Percentiles rank a stretch among this genome's conserved stretches.
Conservation (phyloP, 2,329 filamentous ascomycete species). For the Myriosclerotinia duriaeana region DNA sequence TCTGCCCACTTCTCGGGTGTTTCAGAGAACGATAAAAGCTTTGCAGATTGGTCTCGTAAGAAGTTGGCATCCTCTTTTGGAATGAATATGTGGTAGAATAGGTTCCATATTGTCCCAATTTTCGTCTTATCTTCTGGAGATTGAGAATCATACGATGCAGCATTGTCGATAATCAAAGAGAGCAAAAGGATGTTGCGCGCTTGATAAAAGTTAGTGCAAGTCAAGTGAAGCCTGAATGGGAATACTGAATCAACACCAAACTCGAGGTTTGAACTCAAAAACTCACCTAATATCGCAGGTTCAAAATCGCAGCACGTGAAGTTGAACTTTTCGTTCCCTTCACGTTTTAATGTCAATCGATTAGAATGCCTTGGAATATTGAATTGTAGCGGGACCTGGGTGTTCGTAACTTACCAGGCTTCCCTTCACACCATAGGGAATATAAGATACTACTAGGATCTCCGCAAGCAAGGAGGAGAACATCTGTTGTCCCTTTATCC, state of each 20-base stretch:
- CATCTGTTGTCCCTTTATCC: neutral
- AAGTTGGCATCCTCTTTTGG: neutral
- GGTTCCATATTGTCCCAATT: slow-evolving; percentile 3
- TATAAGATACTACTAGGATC: slow-evolving; percentile 22
- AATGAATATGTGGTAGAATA: neutral
- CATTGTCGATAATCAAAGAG: slow-evolving; percentile 4
- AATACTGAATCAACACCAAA: neutral
- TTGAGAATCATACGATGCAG: neutral
- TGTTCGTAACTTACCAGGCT: slow-evolving; percentile 15
- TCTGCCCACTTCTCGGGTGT: slow-evolving; percentile 1
- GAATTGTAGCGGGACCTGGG: neutral
- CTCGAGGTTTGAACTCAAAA: no score
- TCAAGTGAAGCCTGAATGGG: neutral
- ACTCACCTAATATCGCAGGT: neutral
- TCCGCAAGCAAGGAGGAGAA: slow-evolving; percentile 21
- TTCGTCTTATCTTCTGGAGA: neutral
- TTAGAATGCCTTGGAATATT: neutral
- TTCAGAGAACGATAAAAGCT: neutral
- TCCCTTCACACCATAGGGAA: slow-evolving; percentile 21
- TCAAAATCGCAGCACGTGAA: slow-evolving; percentile 7
- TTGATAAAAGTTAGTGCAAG: neutral
- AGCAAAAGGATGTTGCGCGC: slow-evolving; percentile 4
- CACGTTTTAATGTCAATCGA: neutral
- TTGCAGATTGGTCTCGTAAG: neutral
- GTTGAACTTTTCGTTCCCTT: neutral